Conservation (phyloP, 768 basidiomycete species). For the Tricholoma terreum region DNA sequence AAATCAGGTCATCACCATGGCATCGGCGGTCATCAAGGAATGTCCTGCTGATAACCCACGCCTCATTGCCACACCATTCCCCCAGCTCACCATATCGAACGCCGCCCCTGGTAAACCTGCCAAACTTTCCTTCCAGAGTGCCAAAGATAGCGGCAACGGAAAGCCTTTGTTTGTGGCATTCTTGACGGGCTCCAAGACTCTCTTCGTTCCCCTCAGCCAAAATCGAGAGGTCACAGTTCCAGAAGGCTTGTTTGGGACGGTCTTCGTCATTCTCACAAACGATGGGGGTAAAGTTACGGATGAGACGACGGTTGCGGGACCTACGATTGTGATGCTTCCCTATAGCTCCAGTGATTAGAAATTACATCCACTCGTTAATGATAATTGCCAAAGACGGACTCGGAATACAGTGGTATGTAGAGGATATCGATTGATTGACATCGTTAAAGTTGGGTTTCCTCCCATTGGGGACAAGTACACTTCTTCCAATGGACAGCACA, state of each 20-base stretch:
- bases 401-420: no score
- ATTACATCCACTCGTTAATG: no score
- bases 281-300: constrained; percentile 38
- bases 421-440: no score
- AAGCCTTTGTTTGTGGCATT: constrained; percentile 43
- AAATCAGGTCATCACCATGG: constrained; percentile 39
- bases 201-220: constrained; percentile 36
- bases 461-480: constrained; percentile 37
- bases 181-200: constrained; percentile 42
- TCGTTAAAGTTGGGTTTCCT: not conserved
- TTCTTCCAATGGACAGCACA: constrained; percentile 62
- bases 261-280: constrained; percentile 48
- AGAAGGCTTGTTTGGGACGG: constrained; percentile 40
- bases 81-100: constrained; percentile 33
- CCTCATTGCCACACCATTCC: constrained; percentile 45
- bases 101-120: constrained; percentile 15
- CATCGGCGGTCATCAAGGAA: constrained; percentile 43
- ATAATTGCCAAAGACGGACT: no score
- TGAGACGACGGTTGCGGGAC: constrained; percentile 55
- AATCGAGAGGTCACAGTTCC: constrained; percentile 40
- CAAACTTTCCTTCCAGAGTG: constrained; percentile 15
- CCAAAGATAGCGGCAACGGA: constrained; percentile 6
- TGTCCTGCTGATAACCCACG: constrained; percentile 52
- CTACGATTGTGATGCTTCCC: constrained; percentile 42
- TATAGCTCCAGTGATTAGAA: constrained; percentile 13